Evolutionary conservation across 164 flowering plant species (phyloP).

Genomic region (Berberis thunbergii): DNA sequence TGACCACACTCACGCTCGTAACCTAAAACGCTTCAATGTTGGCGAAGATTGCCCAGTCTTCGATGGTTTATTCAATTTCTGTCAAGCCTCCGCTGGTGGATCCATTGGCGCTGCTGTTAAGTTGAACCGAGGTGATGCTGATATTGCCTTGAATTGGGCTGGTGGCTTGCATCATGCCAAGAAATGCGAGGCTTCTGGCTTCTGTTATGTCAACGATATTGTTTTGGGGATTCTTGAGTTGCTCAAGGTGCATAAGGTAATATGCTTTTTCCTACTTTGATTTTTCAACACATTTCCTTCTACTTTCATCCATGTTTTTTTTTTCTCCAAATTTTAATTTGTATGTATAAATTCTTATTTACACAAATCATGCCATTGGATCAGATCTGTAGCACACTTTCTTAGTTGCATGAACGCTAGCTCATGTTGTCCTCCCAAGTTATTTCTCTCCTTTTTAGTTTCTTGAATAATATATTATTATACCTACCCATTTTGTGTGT

Average conservation of each 20-base stretch:
- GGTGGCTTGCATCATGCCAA: conserved; percentile 59
- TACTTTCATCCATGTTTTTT: background rate
- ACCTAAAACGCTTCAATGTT: conserved; percentile 33
- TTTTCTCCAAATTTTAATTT: background rate
- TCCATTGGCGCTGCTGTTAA: conserved; percentile 49
- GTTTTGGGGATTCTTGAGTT: conserved; percentile 54
- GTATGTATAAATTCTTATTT: background rate
- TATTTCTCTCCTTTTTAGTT: background rate
- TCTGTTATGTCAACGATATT: conserved; percentile 17
- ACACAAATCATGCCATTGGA: no score
- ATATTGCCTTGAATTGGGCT: conserved; percentile 55
- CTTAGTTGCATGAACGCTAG: background rate
- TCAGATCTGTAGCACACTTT: no score
- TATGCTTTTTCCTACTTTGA: background rate
- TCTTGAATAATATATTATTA: no score
- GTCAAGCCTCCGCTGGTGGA: conserved; percentile 52
- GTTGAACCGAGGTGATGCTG: conserved; percentile 37
- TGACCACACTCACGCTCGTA: conserved; percentile 22
- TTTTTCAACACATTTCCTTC: background rate
- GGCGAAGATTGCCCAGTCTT: conserved; percentile 23
- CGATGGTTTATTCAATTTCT: conserved; percentile 39
- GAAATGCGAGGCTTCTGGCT: conserved; percentile 47
- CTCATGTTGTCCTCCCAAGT: background rate
- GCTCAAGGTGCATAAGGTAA: conserved; percentile 42
- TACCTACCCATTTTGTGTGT: no score